Percentiles rank a stretch among this genome's conserved stretches.
Evolutionary conservation across 768 basidiomycete species (phyloP).

Genomic region (Vishniacozyma victoriae): DNA sequence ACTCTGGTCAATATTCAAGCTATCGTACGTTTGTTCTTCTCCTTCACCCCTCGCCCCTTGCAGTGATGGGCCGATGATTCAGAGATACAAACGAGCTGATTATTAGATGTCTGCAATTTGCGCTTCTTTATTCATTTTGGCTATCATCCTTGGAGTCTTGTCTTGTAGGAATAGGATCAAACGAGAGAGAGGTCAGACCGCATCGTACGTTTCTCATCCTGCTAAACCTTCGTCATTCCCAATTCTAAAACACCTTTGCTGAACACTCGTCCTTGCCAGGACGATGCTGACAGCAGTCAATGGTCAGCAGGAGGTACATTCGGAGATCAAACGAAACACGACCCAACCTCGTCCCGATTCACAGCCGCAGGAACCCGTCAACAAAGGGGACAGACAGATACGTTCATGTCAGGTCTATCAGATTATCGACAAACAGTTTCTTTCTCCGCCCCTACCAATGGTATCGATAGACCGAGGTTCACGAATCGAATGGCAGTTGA

Average conservation of each 20-base stretch:
- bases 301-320: neutral
- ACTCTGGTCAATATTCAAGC: neutral
- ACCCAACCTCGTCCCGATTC: neutral
- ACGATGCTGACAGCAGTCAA: neutral
- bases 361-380: too few relatives aligned
- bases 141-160: neutral
- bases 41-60: too few relatives aligned
- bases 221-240: neutral
- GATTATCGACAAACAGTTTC: neutral
- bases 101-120: neutral
- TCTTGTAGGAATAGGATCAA: neutral
- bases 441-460: too few relatives aligned
- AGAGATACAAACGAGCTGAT: neutral
- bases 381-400: neutral
- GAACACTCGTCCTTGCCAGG: neutral
- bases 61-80: too few relatives aligned
- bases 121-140: neutral
- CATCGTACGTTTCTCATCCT: neutral
- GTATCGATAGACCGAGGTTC: neutral
- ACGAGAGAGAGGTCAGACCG: too few relatives aligned
- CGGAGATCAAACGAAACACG: neutral
- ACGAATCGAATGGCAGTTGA: neutral
- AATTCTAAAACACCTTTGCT: neutral
- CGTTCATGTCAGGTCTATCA: neutral
- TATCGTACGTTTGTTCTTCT: neutral